Base-by-base conservation (phyloP, 1,284 basidiomycete species). In the Jaminaea rosea region DNA sequence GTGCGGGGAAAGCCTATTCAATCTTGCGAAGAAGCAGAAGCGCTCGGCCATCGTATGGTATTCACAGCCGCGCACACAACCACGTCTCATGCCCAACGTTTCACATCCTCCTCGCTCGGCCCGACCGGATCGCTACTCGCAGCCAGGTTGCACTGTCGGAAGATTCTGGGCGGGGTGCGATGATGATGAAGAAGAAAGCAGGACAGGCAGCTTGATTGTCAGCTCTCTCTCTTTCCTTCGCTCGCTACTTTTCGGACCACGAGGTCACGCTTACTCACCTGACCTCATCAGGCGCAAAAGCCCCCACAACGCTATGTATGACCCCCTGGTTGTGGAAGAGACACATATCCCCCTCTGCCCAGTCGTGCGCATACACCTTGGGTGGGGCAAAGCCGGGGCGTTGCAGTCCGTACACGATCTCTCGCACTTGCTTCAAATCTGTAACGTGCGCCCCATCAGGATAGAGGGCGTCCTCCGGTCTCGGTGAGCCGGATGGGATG, bases 391-490 rank as follows among this genome's bases (percentile, higher is more conserved):
- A 89, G 6, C 82, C 86, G 1, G 87, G 87, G 9, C 87, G 76
- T 72, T 90, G 86, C 78, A 89, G 83, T 70, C 79, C 79, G 76
- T 88, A 88, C 29, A 89, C 67, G 11, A 87, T 63, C 8, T 80
- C 82, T n/a, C 87, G 78, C 2, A 86, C 85, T 54, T 83, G 77
- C 59, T 80, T 79, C 28, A 89, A 76, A 66, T 88, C 82, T 2
- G 76, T 84, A 52, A 91, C 62, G 59, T 81, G 80, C 1, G 80
- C 84, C 24, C 87, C 87, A 50, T 87, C 82, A 0, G 87, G 85
- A 72, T 82, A 88, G 2, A 87, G 76, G 0, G 83, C 80, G 17
- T 53, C 51, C 0, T 78, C 80, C 44, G 81, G 78, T 1, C 37
- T 39, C 7, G 77, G 76, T 24, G 75, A 75, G 21, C 77, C 78